Evolutionary conservation across 179 eudicot species (phyloP), one percentile per base, ranked within the genome.

Genomic region (Spergularia azorica): DNA sequence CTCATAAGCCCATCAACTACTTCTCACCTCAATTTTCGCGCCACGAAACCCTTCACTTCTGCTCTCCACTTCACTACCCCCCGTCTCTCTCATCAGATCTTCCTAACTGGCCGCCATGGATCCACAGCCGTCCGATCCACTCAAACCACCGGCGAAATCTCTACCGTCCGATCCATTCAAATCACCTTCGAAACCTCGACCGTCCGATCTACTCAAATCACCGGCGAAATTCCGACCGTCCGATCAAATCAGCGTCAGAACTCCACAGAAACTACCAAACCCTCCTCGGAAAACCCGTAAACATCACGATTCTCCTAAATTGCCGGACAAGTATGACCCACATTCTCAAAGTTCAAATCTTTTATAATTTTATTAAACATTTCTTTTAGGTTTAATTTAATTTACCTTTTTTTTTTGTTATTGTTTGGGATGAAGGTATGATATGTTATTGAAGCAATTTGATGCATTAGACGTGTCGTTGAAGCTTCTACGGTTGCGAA

Each of bases 391-490:
- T 58, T 3, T 63, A 65, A 13, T 9, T 74, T 38, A 13, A 72
- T 48, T 74, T 3, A 21, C 21, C 12, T 38, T 18, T 83, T 75
- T 79, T 20, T 17, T 67, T 83, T 77, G 78, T 76, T 12, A 5
- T 67, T 59, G 20, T 50, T 38, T 32, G 55, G 51, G 20, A 21
- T 72, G 73, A 55, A 94, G 96, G 86, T 88, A 85, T 74, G 94
- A 88, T 65, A 73, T 89, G 36, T 72, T 90, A 55, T 77, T 85
- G 67, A 82, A 79, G 76, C 82, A 86, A 59, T 92, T 92, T 76
- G 83, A 87, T 70, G 88, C 92, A 74, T 82, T 94, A 81, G 91
- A 88, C 77, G 78, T 86, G 32, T 85, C 96, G 13, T 80, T 94
- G 77, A 82, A 90, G 78, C 84, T 92, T 74, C 97, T 94, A 67